Evolutionary conservation across 2,329 filamentous ascomycete species (phyloP).

Genomic region (Penicillium glabrum): DNA sequence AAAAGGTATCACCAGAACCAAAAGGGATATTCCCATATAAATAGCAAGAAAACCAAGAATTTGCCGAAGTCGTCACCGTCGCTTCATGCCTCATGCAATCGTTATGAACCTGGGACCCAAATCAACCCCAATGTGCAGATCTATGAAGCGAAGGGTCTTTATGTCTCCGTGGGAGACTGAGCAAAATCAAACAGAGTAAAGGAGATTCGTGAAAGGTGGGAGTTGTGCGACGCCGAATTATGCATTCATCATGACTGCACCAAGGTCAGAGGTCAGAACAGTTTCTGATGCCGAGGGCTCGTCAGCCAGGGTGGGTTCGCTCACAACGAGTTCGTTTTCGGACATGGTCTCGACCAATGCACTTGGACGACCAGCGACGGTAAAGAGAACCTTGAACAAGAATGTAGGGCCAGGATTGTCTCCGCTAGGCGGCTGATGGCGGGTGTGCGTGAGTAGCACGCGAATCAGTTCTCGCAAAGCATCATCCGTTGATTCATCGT

Average conservation of each 20-base stretch:
- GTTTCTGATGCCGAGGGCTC: constrained; percentile 21
- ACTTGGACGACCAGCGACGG: constrained; percentile 31
- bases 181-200: constrained; percentile 3
- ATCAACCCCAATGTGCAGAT: constrained; percentile 11
- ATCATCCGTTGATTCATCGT: constrained; percentile 33
- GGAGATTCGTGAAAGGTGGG: constrained; percentile 19
- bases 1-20: constrained; percentile 4
- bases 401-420: constrained; percentile 25
- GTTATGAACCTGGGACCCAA: constrained; percentile 11
- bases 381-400: constrained; percentile 39
- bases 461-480: constrained; percentile 35
- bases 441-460: constrained; percentile 34
- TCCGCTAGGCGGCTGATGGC: constrained; percentile 21
- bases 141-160: constrained; percentile 17
- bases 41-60: constrained; percentile 2
- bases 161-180: background rate
- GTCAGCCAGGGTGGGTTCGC: constrained; percentile 24
- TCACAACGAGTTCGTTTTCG: constrained; percentile 32
- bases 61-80: constrained; percentile 16
- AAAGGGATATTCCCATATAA: constrained; percentile 10
- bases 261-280: constrained; percentile 27
- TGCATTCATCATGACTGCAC: constrained; percentile 35
- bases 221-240: constrained; percentile 13
- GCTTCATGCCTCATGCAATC: constrained; percentile 20
- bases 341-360: constrained; percentile 34